These are phyloP conservation scores for Drechslerella dactyloides DNA, from an alignment of 2,329 filamentous ascomycete genomes.

Conservation along the genomic window DNA sequence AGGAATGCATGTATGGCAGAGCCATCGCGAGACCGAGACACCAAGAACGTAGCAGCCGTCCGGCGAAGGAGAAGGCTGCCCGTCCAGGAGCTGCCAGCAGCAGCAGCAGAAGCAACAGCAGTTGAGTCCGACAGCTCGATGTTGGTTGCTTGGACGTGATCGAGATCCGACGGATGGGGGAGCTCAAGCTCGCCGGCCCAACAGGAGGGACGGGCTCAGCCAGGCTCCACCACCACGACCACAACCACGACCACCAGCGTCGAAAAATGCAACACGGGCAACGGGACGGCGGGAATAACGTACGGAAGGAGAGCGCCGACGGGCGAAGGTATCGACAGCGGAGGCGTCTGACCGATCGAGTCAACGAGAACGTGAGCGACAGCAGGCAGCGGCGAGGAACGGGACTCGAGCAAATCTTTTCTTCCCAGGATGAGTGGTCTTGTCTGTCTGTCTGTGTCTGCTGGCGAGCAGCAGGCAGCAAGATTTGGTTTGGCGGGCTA, in stretches of 20 bases:
- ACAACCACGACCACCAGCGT: background rate
- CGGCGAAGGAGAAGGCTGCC: background rate
- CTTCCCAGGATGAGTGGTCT: slow-evolving; percentile 46
- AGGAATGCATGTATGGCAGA: no score
- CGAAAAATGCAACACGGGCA: slow-evolving; percentile 43
- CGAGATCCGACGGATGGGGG: slow-evolving; percentile 9
- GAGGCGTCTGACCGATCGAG: background rate
- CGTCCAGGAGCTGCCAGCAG: slow-evolving; percentile 5
- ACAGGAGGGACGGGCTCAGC: slow-evolving; percentile 18
- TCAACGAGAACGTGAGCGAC: slow-evolving; percentile 18
- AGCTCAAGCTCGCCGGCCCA: slow-evolving; percentile 12
- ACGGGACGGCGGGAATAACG: slow-evolving; percentile 30
- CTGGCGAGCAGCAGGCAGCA: slow-evolving; percentile 5
- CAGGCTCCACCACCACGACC: slow-evolving; percentile 3
- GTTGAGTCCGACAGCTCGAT: slow-evolving; percentile 3
- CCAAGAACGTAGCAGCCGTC: slow-evolving; percentile 29
- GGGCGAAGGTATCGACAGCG: slow-evolving; percentile 24
- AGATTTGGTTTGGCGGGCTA: slow-evolving; percentile 30
- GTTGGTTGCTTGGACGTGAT: slow-evolving; percentile 10
- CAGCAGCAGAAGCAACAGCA: no score
- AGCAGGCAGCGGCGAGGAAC: slow-evolving; percentile 15
- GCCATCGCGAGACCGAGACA: background rate
- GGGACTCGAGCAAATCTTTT: slow-evolving; percentile 12
- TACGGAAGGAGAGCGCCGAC: slow-evolving; percentile 36
- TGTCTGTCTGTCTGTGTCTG: background rate